Evolutionary conservation across 2,329 filamentous ascomycete species (phyloP).

Genomic region (Stagonosporopsis tanaceti): DNA sequence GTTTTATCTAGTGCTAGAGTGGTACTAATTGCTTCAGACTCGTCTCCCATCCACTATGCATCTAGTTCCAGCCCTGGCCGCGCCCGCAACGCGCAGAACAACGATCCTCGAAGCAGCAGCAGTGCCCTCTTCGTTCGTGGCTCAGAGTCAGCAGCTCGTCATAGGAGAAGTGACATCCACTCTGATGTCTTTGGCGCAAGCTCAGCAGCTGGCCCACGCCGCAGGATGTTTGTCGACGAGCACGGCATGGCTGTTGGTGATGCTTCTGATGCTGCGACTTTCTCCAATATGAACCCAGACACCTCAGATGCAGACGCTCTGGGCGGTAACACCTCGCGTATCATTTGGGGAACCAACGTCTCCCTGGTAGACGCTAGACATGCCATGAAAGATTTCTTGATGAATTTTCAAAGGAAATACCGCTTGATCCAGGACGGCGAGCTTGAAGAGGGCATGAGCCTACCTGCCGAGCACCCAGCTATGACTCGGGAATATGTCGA

Average conservation of each 20-base stretch:
- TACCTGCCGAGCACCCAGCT: conserved; percentile 71
- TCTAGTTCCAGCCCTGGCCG: conserved; percentile 87
- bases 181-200: conserved; percentile 67
- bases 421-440: conserved; percentile 90
- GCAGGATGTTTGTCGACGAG: conserved; percentile 70
- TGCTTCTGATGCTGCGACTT: conserved; percentile 67
- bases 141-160: conserved; percentile 63
- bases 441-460: conserved; percentile 73
- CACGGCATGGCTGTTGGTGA: conserved; percentile 66
- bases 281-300: conserved; percentile 76
- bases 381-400: conserved; percentile 89
- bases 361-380: conserved; percentile 89
- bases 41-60: conserved; percentile 90
- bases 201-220: conserved; percentile 57
- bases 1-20: background rate
- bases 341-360: conserved; percentile 98
- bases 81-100: conserved; percentile 64
- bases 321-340: conserved; percentile 79
- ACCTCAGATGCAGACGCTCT: conserved; percentile 92
- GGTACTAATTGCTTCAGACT: conserved; percentile 65
- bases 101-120: conserved; percentile 80
- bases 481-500: conserved; percentile 84
- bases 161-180: conserved; percentile 84
- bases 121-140: conserved; percentile 85
- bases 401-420: conserved; percentile 92